phyloP scores from a whole-genome alignment of 2,329 filamentous ascomycete species.

The Lasiodiplodia sp. region DNA sequence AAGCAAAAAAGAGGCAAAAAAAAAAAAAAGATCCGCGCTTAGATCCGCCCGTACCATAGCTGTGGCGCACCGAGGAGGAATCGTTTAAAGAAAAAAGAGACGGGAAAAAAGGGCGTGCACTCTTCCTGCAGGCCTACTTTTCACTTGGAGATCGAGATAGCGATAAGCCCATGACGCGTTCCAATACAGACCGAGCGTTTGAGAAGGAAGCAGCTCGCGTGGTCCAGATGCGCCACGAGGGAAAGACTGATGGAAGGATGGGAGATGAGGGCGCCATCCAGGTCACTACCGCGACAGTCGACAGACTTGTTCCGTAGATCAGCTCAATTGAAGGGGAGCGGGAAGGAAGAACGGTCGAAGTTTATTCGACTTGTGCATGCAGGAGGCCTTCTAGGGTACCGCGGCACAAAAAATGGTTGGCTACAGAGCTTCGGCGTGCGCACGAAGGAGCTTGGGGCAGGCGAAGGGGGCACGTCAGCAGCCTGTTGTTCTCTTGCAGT shows the following conservation, averaged over 20 bases:
- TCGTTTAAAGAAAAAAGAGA: background rate
- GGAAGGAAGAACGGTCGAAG: background rate
- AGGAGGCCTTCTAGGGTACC: background rate
- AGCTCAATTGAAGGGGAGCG: background rate
- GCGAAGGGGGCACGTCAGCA: background rate
- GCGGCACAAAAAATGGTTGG: background rate
- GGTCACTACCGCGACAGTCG: background rate
- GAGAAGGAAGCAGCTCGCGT: background rate
- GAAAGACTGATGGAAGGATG: background rate
- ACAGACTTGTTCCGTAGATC: background rate
- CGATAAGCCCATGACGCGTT: background rate
- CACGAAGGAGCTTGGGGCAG: background rate
- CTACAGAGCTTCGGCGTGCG: background rate
- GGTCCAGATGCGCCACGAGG: background rate
- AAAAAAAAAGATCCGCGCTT: background rate
- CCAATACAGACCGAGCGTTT: background rate
- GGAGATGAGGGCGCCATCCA: background rate
- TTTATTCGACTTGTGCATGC: background rate
- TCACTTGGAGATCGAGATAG: background rate
- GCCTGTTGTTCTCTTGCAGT: background rate
- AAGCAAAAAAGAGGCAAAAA: background rate
- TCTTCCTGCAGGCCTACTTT: background rate
- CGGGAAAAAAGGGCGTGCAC: constrained; percentile 2
- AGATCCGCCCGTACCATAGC: background rate
- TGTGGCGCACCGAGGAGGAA: constrained; percentile 7